Evolutionary conservation across 306 rosid species (phyloP).

Genomic region (Comarum palustre): DNA sequence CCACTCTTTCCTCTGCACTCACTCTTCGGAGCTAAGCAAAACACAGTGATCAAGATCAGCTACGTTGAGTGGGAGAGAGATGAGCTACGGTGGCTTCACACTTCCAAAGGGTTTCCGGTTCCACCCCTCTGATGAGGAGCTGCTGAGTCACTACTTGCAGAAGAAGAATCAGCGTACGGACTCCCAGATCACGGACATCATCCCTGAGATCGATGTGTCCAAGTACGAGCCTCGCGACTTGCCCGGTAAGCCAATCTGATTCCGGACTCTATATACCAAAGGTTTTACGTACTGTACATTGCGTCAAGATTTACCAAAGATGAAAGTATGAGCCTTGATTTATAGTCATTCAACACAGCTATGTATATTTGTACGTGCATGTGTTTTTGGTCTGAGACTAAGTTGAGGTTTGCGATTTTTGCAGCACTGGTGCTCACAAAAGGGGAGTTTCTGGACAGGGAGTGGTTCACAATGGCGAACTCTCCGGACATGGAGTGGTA

Average conservation of each 20-base stretch:
- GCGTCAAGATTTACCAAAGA: too few species aligned
- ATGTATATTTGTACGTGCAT: not conserved
- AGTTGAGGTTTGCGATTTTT: not conserved
- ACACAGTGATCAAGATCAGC: not conserved
- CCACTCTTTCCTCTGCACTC: conserved; percentile 4
- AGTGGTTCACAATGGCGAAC: not conserved
- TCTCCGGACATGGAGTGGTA: conserved; percentile 18
- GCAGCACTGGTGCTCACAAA: not conserved
- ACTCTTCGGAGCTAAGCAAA: not conserved
- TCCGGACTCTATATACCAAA: too few species aligned
- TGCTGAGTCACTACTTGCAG: conserved; percentile 36
- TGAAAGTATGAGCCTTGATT: too few species aligned
- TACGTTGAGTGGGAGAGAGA: not conserved
- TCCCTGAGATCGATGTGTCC: too few species aligned
- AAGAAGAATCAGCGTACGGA: too few species aligned
- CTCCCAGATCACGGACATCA: too few species aligned
- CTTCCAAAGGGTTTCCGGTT: conserved; percentile 47
- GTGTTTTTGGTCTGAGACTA: not conserved
- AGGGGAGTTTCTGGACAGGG: conserved; percentile 19
- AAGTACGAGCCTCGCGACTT: too few species aligned
- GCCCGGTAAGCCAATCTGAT: too few species aligned
- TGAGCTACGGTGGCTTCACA: not conserved
- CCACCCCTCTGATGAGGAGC: conserved; percentile 59
- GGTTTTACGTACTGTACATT: too few species aligned
- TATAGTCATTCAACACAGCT: too few species aligned